phyloP scores from a whole-genome alignment of 2,329 filamentous ascomycete species.

The Paraconiothyrium brasiliense region DNA sequence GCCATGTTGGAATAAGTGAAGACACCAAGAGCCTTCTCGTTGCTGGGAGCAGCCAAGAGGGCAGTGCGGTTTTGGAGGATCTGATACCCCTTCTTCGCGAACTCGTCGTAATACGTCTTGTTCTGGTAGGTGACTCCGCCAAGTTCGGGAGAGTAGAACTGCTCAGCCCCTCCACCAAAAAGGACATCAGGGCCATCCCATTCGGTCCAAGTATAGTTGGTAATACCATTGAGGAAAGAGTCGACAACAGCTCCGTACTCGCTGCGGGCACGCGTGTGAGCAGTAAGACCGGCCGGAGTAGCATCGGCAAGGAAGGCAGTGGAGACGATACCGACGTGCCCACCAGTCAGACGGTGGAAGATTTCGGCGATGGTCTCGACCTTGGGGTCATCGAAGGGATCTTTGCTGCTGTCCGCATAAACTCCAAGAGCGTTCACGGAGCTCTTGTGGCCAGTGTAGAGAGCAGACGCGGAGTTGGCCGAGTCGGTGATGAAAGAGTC shows the following conservation, averaged over 20 bases:
- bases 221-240: conserved; percentile 77
- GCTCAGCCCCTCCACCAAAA: conserved; percentile 83
- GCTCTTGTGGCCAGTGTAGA: conserved; percentile 86
- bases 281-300: conserved; percentile 71
- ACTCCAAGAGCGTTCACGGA: conserved; percentile 84
- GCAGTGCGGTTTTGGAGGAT: conserved; percentile 79
- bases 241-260: conserved; percentile 78
- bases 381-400: conserved; percentile 83
- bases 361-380: conserved; percentile 85
- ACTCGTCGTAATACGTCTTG: conserved; percentile 77
- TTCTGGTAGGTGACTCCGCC: conserved; percentile 71
- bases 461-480: conserved; percentile 82
- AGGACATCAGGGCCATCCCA: conserved; percentile 80
- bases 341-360: conserved; percentile 73
- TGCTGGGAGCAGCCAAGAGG: conserved; percentile 66
- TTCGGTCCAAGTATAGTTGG: conserved; percentile 83
- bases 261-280: conserved; percentile 74
- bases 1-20: conserved; percentile 80
- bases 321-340: conserved; percentile 70
- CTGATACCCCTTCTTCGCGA: conserved; percentile 75
- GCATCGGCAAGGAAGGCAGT: conserved; percentile 86
- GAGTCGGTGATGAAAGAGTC: conserved; percentile 88
- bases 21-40: conserved; percentile 75
- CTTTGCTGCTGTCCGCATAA: conserved; percentile 78
- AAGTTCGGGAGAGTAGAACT: conserved; percentile 69